Evolutionary conservation across 768 basidiomycete genomes (phyloP).

Genomic region (Pholiota microspora): DNA sequence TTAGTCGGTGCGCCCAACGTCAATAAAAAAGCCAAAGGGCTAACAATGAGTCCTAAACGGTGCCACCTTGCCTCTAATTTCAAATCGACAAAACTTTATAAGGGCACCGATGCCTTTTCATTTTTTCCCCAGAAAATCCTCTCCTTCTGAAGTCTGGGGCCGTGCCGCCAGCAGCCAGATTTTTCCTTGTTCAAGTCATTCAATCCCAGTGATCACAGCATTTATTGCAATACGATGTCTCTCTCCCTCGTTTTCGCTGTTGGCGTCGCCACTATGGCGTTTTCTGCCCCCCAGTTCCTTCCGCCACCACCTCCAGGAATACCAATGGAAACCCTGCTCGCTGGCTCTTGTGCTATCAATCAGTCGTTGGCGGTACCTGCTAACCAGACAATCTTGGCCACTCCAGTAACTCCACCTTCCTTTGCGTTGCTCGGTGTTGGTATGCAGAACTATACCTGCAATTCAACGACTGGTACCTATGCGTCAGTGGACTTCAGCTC

Average conservation of each 20-base stretch:
- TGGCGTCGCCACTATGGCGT: slow-evolving; percentile 16
- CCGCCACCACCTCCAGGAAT: slow-evolving; percentile 7
- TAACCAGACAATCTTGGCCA: slow-evolving; percentile 30
- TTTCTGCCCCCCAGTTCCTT: slow-evolving; percentile 17
- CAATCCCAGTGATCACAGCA: too few relatives aligned
- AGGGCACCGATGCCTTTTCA: too few relatives aligned
- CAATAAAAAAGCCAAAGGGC: too few relatives aligned
- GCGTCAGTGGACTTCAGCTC: slow-evolving; percentile 30
- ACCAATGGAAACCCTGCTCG: slow-evolving; percentile 7
- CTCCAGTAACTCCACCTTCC: slow-evolving; percentile 31
- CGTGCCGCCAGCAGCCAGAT: too few relatives aligned
- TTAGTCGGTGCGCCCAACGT: too few relatives aligned
- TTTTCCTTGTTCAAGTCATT: too few relatives aligned
- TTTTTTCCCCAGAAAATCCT: too few relatives aligned
- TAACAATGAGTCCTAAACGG: too few relatives aligned
- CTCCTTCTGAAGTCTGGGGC: too few relatives aligned
- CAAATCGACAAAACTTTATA: too few relatives aligned
- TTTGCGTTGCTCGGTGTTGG: slow-evolving; percentile 47
- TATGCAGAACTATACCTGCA: slow-evolving; percentile 61
- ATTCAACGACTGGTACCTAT: slow-evolving; percentile 35
- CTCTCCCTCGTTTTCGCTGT: slow-evolving; percentile 10
- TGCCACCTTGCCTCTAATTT: too few relatives aligned
- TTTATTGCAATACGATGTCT: slow-evolving; percentile 12
- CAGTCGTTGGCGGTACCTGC: slow-evolving; percentile 27
- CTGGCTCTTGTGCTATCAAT: slow-evolving; percentile 24